Base-by-base conservation (phyloP, 73 alveolate species). In the Stentor roeselii region DNA sequence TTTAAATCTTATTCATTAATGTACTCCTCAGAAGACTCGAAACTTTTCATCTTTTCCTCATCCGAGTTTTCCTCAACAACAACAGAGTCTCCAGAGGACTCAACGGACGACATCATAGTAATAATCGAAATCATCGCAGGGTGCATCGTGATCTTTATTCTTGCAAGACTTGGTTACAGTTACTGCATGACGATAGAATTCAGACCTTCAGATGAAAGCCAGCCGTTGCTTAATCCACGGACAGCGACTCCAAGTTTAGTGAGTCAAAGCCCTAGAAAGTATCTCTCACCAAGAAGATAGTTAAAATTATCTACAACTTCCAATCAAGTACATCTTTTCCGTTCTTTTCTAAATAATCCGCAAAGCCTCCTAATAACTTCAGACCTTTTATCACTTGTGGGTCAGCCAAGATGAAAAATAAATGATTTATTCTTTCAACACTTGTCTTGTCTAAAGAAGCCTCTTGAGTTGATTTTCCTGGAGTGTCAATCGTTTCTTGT, bases 341-440 rank as follows among this genome's bases (percentile, higher is more conserved):
- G 34, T 67, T 21, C 41, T 67, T 27, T 67, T 67, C 80, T 11
- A 67, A 67, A 67, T 67, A 67, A 1, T 67, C 41, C 37, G 80
- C 80, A 67, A 67, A 67, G 37, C 80, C 80, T 67, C 80, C 80
- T 67, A 67, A 21, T 21, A 67, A 11, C 41, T 32, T 67, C 2
- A 67, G 41, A 1, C 80, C 80, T 67, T 67, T 67, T 21, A 67
- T 21, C 21, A 67, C 37, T 67, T 67, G 67, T 50, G 67, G 67
- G 21, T 50, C 67, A 6, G 67, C 21, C 6, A 50, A 50, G 21
- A 21, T 21, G 21, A 50, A 21, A 6, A 50, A 50, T 11, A 50
- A 21, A 6, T 11, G 6, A 50, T 50, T 50, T 50, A 50, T 50
- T 50, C 21, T 50, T 50, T 50, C 67, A 11, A 21, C 30, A 50